Evolutionary conservation across 768 basidiomycete genomes (phyloP).

Genomic region (Ephemerocybe angulata): DNA sequence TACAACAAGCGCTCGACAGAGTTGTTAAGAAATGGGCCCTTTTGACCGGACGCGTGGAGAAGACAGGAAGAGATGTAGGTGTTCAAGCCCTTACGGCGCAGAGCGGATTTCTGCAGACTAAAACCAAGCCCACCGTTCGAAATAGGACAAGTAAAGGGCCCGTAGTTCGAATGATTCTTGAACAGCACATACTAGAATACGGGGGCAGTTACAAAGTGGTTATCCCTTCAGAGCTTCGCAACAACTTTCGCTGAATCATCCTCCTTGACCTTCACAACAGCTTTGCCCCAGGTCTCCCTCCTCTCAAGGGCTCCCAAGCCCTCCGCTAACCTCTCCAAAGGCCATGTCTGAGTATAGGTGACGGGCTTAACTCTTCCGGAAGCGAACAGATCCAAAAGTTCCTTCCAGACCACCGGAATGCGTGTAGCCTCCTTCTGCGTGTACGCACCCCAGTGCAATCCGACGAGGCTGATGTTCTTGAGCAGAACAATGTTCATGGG

Average conservation of each 20-base stretch:
- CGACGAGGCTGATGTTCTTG: constrained; percentile 82
- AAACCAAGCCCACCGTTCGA: too few relatives aligned
- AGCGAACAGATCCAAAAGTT: constrained; percentile 63
- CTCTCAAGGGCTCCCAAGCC: constrained; percentile 75
- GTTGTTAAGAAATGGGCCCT: too few relatives aligned
- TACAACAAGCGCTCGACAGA: too few relatives aligned
- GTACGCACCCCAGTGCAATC: constrained; percentile 87
- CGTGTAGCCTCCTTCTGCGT: constrained; percentile 57
- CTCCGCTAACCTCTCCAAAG: constrained; percentile 61
- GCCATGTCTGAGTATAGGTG: constrained; percentile 63
- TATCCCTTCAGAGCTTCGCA: constrained; percentile 47
- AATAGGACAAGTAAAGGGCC: too few relatives aligned
- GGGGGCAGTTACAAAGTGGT: too few relatives aligned
- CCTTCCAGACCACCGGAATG: constrained; percentile 68
- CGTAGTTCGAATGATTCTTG: too few relatives aligned
- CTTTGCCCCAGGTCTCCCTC: constrained; percentile 93
- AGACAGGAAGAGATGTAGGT: too few relatives aligned
- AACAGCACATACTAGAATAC: too few relatives aligned
- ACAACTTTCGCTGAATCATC: constrained; percentile 30
- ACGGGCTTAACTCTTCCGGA: constrained; percentile 66
- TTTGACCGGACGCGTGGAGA: too few relatives aligned
- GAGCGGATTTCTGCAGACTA: too few relatives aligned
- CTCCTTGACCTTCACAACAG: constrained; percentile 60
- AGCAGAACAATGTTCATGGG: constrained; percentile 80
- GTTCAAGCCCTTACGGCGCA: too few relatives aligned